Evolutionary conservation across 2,329 filamentous ascomycete genomes (phyloP).

Genomic region (Exophiala lecanii-corni): DNA sequence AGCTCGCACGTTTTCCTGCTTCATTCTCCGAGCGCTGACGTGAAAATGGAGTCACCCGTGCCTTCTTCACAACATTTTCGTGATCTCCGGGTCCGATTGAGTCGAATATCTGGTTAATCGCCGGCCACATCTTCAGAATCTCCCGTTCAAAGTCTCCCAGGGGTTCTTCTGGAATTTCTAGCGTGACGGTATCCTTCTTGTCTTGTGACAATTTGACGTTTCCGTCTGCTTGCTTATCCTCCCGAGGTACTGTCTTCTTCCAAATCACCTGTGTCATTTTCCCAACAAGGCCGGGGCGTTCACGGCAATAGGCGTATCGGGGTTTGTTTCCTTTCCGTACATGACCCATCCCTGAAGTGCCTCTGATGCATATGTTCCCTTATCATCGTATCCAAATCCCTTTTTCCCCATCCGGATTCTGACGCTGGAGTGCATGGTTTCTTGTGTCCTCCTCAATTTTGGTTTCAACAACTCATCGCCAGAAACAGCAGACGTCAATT

Average conservation of each 20-base stretch:
- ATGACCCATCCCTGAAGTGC: slow-evolving; percentile 31
- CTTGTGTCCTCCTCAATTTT: slow-evolving; percentile 49
- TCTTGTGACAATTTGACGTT: slow-evolving; percentile 5
- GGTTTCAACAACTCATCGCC: slow-evolving; percentile 5
- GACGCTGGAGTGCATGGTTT: slow-evolving; percentile 53
- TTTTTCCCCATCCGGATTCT: slow-evolving; percentile 50
- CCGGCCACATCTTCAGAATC: slow-evolving; percentile 22
- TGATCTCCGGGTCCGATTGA: slow-evolving; percentile 12
- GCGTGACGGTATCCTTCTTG: slow-evolving; percentile 8
- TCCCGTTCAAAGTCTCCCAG: slow-evolving; percentile 23
- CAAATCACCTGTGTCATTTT: slow-evolving; percentile 24
- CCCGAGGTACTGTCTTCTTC: slow-evolving; percentile 18
- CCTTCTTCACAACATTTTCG: slow-evolving; percentile 1
- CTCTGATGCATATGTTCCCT: slow-evolving; percentile 43
- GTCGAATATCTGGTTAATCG: slow-evolving; percentile 19
- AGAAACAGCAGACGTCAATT: slow-evolving; percentile 1
- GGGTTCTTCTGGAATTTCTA: slow-evolving; percentile 22
- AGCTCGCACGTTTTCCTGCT: too few species aligned
- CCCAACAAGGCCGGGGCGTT: slow-evolving; percentile 20
- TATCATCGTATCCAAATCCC: slow-evolving; percentile 49
- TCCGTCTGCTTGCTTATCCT: slow-evolving; percentile 3
- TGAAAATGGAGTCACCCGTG: too few species aligned
- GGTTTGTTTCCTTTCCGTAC: slow-evolving; percentile 16
- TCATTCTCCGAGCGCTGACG: too few species aligned
- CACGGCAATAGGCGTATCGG: slow-evolving; percentile 23